phyloP scores from a whole-genome alignment of 2,329 filamentous ascomycete genomes.

The Pyrenophora graminea region DNA sequence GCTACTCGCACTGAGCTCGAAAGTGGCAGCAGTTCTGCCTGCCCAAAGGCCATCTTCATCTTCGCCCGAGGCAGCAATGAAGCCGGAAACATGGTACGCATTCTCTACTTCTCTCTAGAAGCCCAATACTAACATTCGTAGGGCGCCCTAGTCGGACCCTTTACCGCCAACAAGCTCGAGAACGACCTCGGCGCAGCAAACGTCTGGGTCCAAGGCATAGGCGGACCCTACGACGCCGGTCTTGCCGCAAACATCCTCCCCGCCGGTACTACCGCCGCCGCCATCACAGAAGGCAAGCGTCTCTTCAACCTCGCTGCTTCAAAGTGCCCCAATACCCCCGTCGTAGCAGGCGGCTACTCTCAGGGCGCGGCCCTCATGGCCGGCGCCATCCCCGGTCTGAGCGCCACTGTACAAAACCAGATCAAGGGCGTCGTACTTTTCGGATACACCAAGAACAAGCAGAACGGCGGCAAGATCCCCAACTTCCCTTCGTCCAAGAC shows the following conservation, averaged over 20 bases:
- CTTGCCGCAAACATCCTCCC: constrained; percentile 39
- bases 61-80: constrained; percentile 25
- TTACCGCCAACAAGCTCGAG: constrained; percentile 19
- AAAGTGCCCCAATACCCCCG: constrained; percentile 44
- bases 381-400: constrained; percentile 32
- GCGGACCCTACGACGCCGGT: constrained; percentile 40
- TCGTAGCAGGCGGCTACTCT: constrained; percentile 47
- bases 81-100: constrained; percentile 25
- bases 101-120: background rate
- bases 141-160: constrained; percentile 3
- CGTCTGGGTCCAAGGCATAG: constrained; percentile 33
- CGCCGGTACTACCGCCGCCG: constrained; percentile 34
- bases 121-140: background rate
- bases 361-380: constrained; percentile 47
- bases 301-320: constrained; percentile 42
- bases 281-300: constrained; percentile 36
- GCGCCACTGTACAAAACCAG: constrained; percentile 29
- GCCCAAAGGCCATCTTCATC: constrained; percentile 27
- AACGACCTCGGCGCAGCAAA: constrained; percentile 12
- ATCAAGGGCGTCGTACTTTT: constrained; percentile 45
- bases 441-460: constrained; percentile 45
- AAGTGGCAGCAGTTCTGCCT: constrained; percentile 14
- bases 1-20: constrained; percentile 21
- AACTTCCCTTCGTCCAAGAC: constrained; percentile 37
- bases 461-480: constrained; percentile 42